Conservation (phyloP, 371 early-diverging fungal genomes). For the Syncephalastrum racemosum region DNA sequence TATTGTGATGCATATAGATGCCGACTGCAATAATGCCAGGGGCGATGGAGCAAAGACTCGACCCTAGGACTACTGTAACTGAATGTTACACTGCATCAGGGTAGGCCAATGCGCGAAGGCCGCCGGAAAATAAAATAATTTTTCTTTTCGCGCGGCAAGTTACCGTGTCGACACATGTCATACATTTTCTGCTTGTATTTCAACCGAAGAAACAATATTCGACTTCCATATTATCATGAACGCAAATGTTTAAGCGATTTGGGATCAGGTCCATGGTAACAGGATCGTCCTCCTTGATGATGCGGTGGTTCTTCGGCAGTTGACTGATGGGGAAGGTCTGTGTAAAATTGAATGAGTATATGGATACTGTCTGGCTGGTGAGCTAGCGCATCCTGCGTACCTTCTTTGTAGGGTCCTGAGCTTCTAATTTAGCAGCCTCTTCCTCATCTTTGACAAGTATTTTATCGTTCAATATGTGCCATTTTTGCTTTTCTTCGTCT, state of each 20-base stretch:
- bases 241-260: conserved; percentile 11
- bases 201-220: conserved; percentile 7
- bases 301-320: conserved; percentile 8
- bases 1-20: no score
- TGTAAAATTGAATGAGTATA: not conserved
- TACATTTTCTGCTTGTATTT: not conserved
- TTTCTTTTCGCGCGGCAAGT: no score
- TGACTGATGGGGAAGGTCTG: not conserved
- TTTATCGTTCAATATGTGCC: conserved; percentile 12
- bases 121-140: no score
- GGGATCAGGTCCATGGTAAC: conserved; percentile 15
- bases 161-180: no score
- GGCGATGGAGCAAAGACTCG: no score
- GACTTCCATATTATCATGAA: conserved; percentile 5
- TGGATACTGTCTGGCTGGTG: not conserved
- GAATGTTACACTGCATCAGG: no score
- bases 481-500: conserved; percentile 11
- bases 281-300: not conserved
- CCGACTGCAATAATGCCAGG: no score
- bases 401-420: not conserved
- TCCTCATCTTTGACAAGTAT: conserved; percentile 11
- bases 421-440: not conserved
- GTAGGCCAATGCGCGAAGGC: no score
- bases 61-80: no score
- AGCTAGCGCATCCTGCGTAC: not conserved